A percentile compares a stretch with the other conserved stretches of the same genome.
Conservation (phyloP, 2,329 filamentous ascomycete genomes). For the Dactylellina haptotyla region DNA sequence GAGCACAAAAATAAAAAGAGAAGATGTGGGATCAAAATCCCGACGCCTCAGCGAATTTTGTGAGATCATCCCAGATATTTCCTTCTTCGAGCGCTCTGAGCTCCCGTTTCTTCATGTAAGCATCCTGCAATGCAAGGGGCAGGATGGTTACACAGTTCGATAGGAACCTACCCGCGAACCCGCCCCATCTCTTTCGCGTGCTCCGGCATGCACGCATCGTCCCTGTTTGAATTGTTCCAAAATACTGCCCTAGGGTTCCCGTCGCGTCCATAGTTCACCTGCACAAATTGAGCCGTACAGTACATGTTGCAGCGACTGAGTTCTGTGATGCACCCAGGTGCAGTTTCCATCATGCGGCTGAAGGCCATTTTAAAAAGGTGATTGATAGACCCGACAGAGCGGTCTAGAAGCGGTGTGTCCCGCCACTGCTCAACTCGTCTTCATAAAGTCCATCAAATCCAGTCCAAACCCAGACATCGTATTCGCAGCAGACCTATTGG, state of each 20-base stretch:
- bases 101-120: background rate
- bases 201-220: slow-evolving; percentile 9
- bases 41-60: background rate
- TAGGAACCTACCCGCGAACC: slow-evolving; percentile 34
- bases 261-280: background rate
- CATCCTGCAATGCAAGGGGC: slow-evolving; percentile 34
- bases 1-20: background rate
- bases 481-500: slow-evolving; percentile 42
- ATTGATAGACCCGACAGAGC: slow-evolving; percentile 17
- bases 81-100: background rate
- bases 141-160: slow-evolving; percentile 37
- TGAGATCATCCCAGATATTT: background rate
- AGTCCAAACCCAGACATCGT: slow-evolving; percentile 51
- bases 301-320: slow-evolving; percentile 14
- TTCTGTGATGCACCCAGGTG: background rate
- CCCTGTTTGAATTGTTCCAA: slow-evolving; percentile 20
- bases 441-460: slow-evolving; percentile 57
- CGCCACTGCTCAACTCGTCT: slow-evolving; percentile 41
- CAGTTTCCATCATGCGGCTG: too few relatives aligned
- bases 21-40: background rate
- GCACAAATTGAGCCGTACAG: background rate
- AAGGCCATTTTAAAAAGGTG: too few relatives aligned
- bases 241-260: background rate
- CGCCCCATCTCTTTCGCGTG: slow-evolving; percentile 23
- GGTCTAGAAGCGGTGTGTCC: background rate